These are phyloP conservation scores for Dothideomycetes sp. DNA, from an alignment of 2,329 filamentous ascomycete species.

Conservation along the genomic window DNA sequence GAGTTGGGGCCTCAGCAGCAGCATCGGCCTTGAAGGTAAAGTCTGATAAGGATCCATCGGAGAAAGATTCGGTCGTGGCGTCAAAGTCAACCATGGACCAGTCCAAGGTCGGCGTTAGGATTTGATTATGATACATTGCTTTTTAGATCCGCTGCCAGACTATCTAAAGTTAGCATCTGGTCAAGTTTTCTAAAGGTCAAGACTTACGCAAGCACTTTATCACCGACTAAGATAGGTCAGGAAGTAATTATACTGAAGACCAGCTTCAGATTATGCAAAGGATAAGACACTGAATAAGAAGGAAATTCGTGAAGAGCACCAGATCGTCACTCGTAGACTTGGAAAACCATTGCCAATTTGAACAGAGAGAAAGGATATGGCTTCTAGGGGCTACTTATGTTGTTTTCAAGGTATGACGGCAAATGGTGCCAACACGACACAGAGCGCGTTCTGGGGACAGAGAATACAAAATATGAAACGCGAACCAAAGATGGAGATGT, in stretches of 20 bases:
- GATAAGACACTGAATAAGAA: neutral
- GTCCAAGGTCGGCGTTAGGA: neutral
- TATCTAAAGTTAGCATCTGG: neutral
- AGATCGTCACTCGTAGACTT: neutral
- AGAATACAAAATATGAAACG: neutral
- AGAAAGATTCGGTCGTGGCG: too few relatives aligned
- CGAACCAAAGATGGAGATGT: too few relatives aligned
- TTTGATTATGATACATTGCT: neutral
- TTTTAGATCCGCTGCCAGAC: neutral
- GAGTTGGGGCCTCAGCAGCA: neutral
- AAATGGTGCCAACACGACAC: neutral
- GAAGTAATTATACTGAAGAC: neutral
- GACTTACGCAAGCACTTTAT: neutral
- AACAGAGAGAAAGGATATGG: neutral
- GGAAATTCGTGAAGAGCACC: neutral
- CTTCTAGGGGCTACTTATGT: neutral
- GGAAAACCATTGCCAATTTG: neutral
- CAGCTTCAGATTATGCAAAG: too few relatives aligned
- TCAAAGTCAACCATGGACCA: neutral
- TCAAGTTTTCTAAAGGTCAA: neutral
- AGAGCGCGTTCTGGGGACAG: neutral
- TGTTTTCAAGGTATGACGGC: neutral
- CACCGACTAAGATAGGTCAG: too few relatives aligned
- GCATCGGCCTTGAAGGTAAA: too few relatives aligned
- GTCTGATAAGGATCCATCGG: too few relatives aligned